Conservation (phyloP, 768 basidiomycete species). For the Tulasnella sp. region DNA sequence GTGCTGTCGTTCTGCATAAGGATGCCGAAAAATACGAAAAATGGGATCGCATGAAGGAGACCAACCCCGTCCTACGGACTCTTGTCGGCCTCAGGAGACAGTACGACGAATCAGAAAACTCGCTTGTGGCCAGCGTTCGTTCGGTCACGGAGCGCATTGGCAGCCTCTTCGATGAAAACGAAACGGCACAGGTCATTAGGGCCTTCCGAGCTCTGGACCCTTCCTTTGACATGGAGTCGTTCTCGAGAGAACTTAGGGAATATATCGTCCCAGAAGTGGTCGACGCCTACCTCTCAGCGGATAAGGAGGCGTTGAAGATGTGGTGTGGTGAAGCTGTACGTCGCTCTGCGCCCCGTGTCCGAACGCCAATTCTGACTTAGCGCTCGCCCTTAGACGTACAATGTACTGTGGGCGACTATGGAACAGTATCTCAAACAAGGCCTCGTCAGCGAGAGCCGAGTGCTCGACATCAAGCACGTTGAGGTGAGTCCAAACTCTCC, state of each 20-base stretch:
- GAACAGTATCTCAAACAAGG: constrained; percentile 88
- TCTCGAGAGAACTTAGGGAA: constrained; percentile 84
- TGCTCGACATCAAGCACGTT: constrained; percentile 94
- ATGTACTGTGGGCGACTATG: constrained; percentile 97
- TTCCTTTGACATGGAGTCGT: constrained; percentile 72
- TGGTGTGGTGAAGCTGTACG: constrained; percentile 97
- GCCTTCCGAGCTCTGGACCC: constrained; percentile 87
- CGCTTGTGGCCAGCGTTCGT: constrained; percentile 71
- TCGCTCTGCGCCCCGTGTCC: constrained; percentile 14
- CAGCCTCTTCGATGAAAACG: constrained; percentile 85
- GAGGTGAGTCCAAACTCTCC: constrained; percentile 52
- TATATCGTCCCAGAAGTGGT: constrained; percentile 98
- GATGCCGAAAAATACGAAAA: constrained; percentile 68
- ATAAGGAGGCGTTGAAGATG: constrained; percentile 69
- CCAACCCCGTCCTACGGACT: constrained; percentile 64
- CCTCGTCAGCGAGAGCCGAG: constrained; percentile 83
- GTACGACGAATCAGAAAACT: constrained; percentile 91
- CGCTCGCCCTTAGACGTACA: constrained; percentile 62
- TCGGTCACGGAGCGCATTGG: constrained; percentile 78
- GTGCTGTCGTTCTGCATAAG: constrained; percentile 64
- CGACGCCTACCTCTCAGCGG: constrained; percentile 89
- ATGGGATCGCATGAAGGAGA: constrained; percentile 73
- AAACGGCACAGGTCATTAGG: constrained; percentile 90
- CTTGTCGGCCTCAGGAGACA: constrained; percentile 53
- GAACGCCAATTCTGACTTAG: neutral